Conservation (phyloP, 805 yeast genomes). For the Barnettozyma populi region DNA sequence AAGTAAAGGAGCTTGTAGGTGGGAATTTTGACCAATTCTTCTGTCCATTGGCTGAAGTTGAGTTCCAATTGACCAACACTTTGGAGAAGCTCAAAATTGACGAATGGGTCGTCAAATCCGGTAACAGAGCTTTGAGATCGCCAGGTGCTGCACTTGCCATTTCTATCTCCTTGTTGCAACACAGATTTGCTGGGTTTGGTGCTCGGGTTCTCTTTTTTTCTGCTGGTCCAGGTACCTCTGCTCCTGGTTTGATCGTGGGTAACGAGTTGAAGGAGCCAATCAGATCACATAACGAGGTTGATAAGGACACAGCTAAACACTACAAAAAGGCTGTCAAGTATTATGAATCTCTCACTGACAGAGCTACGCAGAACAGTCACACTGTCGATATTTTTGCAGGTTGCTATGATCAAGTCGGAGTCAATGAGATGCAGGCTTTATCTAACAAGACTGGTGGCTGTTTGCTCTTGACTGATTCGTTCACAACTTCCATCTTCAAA, state of each 20-base stretch:
- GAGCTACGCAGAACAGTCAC: conserved; percentile 68
- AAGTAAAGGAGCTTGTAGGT: conserved; percentile 54
- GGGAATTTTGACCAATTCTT: conserved; percentile 52
- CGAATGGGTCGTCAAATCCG: conserved; percentile 85
- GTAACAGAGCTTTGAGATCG: conserved; percentile 81
- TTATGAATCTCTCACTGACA: conserved; percentile 68
- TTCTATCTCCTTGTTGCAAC: conserved; percentile 77
- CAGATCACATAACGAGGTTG: conserved; percentile 95
- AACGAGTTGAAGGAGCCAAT: conserved; percentile 91
- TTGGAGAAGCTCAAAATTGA: conserved; percentile 74
- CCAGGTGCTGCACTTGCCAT: conserved; percentile 90
- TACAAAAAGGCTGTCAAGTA: conserved; percentile 80
- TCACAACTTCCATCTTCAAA: conserved; percentile 90
- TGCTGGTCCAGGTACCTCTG: conserved; percentile 92
- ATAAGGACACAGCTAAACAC: conserved; percentile 83
- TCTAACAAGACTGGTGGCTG: conserved; percentile 89
- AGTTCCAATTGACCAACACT: conserved; percentile 73
- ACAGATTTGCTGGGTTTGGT: conserved; percentile 78
- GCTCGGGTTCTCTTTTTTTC: conserved; percentile 86
- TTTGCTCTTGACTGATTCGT: conserved; percentile 82
- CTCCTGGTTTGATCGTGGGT: conserved; percentile 92
- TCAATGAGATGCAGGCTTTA: conserved; percentile 86
- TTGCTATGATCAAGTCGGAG: conserved; percentile 93
- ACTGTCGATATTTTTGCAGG: conserved; percentile 90
- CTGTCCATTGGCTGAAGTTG: conserved; percentile 70